phyloP scores from a whole-genome alignment of 2,329 filamentous ascomycete genomes.

The Magnaporthiopsis incrustans region DNA sequence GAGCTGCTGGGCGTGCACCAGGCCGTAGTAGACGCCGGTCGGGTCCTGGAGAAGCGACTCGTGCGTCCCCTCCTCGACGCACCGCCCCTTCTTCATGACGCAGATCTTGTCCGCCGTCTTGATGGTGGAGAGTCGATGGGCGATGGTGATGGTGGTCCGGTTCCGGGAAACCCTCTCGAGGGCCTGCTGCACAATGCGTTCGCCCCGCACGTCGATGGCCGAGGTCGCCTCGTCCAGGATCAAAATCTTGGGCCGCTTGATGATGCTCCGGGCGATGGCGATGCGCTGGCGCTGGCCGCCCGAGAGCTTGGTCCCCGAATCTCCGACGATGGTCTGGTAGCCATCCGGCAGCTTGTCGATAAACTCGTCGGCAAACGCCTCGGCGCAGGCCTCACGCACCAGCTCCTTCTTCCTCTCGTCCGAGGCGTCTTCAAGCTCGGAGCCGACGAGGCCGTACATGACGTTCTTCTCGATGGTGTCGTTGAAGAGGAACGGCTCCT shows the following conservation, averaged over 20 bases:
- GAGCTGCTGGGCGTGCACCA: conserved; percentile 58
- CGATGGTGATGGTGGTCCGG: conserved; percentile 88
- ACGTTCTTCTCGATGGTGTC: conserved; percentile 42
- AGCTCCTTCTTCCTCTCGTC: conserved; percentile 35
- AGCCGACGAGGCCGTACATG: conserved; percentile 33
- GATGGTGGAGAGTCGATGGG: conserved; percentile 51
- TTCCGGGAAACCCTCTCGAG: conserved; percentile 52
- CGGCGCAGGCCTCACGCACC: conserved; percentile 44
- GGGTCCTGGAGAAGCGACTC: conserved; percentile 55
- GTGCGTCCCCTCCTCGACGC: conserved; percentile 70
- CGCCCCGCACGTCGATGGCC: conserved; percentile 56
- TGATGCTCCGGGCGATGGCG: conserved; percentile 63
- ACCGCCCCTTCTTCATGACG: conserved; percentile 62
- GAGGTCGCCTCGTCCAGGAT: conserved; percentile 67
- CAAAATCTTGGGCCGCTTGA: conserved; percentile 57
- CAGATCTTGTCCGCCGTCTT: conserved; percentile 72
- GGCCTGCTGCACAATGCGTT: conserved; percentile 56
- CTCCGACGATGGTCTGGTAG: conserved; percentile 17
- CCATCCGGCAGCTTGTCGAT: conserved; percentile 29
- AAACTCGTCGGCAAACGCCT: conserved; percentile 52
- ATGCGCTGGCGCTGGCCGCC: conserved; percentile 67
- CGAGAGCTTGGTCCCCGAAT: conserved; percentile 42
- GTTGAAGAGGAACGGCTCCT: conserved; percentile 31
- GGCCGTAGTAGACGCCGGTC: conserved; percentile 55
- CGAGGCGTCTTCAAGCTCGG: conserved; percentile 11